These are phyloP conservation scores for Effrenium voratum DNA, from an alignment of 73 alveolate genomes.

Conservation along the genomic window DNA sequence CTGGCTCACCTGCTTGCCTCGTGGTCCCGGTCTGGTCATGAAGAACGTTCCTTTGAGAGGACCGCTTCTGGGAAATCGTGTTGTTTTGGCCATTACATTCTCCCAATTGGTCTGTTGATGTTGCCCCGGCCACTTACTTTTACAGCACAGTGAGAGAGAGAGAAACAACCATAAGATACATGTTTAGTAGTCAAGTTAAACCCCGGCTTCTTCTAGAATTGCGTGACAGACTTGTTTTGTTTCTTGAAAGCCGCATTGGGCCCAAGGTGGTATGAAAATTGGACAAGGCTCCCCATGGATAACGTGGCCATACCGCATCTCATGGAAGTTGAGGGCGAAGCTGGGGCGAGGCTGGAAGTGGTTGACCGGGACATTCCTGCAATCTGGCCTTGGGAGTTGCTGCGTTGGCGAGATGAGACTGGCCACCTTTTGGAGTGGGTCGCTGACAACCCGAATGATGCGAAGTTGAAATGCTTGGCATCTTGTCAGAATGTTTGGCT, in stretches of 20 bases:
- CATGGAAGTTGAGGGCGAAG: neutral
- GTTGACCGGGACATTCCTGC: no score
- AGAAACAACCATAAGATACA: neutral
- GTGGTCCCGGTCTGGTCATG: constrained; percentile 7
- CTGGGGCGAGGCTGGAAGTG: no score
- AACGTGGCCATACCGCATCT: neutral
- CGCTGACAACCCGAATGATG: no score
- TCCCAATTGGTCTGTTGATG: no score
- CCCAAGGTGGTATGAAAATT: constrained; percentile 11
- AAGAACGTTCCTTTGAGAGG: constrained; percentile 39
- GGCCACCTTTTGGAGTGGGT: no score
- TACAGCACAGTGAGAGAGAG: no score
- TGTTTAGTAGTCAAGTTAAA: neutral
- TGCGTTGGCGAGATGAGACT: no score
- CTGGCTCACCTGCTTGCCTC: neutral
- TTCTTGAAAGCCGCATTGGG: neutral
- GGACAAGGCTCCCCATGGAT: neutral
- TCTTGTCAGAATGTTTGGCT: no score
- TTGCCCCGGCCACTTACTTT: neutral
- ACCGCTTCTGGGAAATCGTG: neutral
- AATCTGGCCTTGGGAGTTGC: no score
- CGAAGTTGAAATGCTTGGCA: no score
- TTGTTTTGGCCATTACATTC: no score
- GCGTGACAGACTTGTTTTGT: no score
- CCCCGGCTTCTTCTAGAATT: neutral